Evolutionary conservation across 1,284 basidiomycete species (phyloP).

Genomic region (Boletus smithii): DNA sequence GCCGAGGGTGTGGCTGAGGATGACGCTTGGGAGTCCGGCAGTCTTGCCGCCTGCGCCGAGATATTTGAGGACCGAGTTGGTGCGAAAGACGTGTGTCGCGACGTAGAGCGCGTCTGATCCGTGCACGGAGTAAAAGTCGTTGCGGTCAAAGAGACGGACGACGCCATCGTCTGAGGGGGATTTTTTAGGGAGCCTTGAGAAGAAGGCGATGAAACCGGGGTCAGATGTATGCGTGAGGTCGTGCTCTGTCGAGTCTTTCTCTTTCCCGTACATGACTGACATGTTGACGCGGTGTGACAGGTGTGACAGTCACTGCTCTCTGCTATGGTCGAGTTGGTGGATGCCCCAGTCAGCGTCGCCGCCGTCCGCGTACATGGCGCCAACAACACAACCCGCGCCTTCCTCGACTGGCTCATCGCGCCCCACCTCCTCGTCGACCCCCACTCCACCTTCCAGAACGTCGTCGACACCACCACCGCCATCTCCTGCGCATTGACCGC

Average conservation of each 20-base stretch:
- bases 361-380: constrained; percentile 79
- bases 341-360: constrained; percentile 26
- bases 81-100: constrained; percentile 82
- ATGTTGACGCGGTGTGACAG: constrained; percentile 21
- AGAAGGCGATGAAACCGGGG: constrained; percentile 76
- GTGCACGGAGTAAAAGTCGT: constrained; percentile 87
- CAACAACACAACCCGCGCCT: constrained; percentile 68
- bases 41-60: constrained; percentile 61
- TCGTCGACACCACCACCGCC: constrained; percentile 65
- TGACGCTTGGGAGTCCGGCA: constrained; percentile 72
- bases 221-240: constrained; percentile 56
- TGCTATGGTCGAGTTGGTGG: constrained; percentile 26
- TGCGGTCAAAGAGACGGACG: constrained; percentile 81
- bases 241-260: constrained; percentile 54
- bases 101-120: constrained; percentile 87
- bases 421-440: constrained; percentile 41
- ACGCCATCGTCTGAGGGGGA: constrained; percentile 64
- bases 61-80: constrained; percentile 83
- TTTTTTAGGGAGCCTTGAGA: constrained; percentile 61
- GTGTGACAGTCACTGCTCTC: constrained; percentile 14
- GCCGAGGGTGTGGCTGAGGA: constrained; percentile 78
- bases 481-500: constrained; percentile 63
- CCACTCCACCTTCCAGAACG: constrained; percentile 52
- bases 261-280: constrained; percentile 65
- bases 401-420: constrained; percentile 74